phyloP scores from a whole-genome alignment of 306 rosid genomes.

The Betula pendula region DNA sequence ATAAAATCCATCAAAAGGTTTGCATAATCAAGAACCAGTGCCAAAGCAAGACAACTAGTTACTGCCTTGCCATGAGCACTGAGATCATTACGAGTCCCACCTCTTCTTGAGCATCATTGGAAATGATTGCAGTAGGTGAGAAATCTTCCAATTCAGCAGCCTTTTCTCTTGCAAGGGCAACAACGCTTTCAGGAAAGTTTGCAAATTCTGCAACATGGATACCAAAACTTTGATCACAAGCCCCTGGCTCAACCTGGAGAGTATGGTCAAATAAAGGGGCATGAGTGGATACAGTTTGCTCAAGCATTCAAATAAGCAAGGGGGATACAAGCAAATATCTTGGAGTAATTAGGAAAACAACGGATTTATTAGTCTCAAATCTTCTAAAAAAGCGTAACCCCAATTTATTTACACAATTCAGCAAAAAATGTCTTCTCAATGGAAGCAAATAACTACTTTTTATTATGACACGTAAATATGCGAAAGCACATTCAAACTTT shows the following conservation, averaged over 20 bases:
- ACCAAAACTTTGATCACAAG: constrained; percentile 99
- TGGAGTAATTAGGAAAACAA: neutral
- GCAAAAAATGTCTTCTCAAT: neutral
- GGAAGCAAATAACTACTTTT: neutral
- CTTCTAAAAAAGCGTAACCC: neutral
- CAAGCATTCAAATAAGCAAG: constrained; percentile 3
- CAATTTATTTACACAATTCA: neutral
- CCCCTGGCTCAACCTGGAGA: constrained; percentile 92
- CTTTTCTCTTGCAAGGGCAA: constrained; percentile 89
- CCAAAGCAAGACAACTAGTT: constrained; percentile 13
- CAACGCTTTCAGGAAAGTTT: constrained; percentile 88
- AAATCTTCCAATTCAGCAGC: constrained; percentile 97
- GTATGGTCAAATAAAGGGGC: constrained; percentile 22
- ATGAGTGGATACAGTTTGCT: constrained; percentile 16
- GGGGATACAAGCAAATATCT: neutral
- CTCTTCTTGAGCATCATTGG: constrained; percentile 45
- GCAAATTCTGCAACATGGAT: constrained; percentile 99
- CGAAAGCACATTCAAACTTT: neutral
- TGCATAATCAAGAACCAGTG: neutral
- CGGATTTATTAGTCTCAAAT: neutral
- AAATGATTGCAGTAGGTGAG: constrained; percentile 54
- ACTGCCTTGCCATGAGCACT: constrained; percentile 14
- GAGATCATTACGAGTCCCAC: constrained; percentile 34
- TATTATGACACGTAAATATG: neutral
- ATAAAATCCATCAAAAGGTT: neutral